These are phyloP conservation scores for Pholiota adiposa DNA, from an alignment of 1,284 basidiomycete genomes.

Conservation along the genomic window DNA sequence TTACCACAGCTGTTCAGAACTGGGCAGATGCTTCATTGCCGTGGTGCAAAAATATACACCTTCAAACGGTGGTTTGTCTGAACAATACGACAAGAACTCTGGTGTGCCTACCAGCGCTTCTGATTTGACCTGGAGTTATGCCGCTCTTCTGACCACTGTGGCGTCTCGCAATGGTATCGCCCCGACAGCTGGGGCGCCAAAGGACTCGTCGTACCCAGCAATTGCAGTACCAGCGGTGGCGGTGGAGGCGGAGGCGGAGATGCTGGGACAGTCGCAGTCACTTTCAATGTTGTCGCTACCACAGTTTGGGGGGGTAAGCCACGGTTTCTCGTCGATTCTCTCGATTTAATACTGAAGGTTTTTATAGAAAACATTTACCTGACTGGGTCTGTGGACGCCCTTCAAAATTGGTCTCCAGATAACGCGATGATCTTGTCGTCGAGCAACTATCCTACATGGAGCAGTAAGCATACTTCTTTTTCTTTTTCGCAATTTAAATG, in stretches of 20 bases:
- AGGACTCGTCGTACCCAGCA: constrained; percentile 52
- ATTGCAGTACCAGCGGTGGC: constrained; percentile 32
- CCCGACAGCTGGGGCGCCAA: constrained; percentile 68
- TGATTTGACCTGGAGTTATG: constrained; percentile 71
- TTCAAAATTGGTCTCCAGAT: constrained; percentile 66
- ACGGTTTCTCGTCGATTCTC: too few relatives aligned
- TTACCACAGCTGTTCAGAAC: constrained; percentile 46
- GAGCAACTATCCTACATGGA: constrained; percentile 72
- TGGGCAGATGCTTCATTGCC: constrained; percentile 64
- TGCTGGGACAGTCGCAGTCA: constrained; percentile 51
- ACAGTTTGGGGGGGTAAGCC: constrained; percentile 54
- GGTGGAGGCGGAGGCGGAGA: constrained; percentile 23
- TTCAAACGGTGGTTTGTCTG: constrained; percentile 50
- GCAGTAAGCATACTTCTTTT: constrained; percentile 46
- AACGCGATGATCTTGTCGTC: constrained; percentile 61
- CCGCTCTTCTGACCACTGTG: constrained; percentile 55
- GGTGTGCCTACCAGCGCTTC: constrained; percentile 55
- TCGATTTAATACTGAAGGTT: constrained; percentile 23
- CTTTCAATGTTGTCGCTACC: constrained; percentile 66
- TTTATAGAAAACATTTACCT: constrained; percentile 8
- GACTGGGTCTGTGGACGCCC: constrained; percentile 48
- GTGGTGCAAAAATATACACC: constrained; percentile 61
- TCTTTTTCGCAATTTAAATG: constrained; percentile 35
- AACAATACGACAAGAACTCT: constrained; percentile 52
- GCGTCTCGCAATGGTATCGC: constrained; percentile 48